Base-by-base conservation (phyloP, 306 rosid species). In the Styphnolobium japonicum region DNA sequence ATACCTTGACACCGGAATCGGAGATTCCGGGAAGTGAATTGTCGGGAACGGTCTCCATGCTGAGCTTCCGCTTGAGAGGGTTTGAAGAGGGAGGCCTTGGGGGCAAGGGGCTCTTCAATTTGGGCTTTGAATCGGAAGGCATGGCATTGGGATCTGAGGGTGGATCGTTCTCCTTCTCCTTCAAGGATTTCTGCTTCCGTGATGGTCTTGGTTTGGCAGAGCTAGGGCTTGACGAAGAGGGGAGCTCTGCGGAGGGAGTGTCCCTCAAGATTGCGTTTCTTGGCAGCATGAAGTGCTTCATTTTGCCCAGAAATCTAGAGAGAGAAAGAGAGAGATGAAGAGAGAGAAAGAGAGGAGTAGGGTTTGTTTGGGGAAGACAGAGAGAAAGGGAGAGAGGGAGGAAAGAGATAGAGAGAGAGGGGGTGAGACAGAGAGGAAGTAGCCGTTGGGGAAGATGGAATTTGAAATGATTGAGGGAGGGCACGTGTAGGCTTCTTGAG, bases 1-100 rank as follows among this genome's bases (percentile, higher is more conserved):
- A 51, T 65, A 93, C 99, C 97, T 93, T 90, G 23, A 96, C 99
- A 5, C 99, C 99, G 37, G 99, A 96, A 84, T 96, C 99, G 45
- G 89, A 87, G 43, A 75, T 4, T 14, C 89, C 90, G 0, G 85
- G 66, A 52, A 73, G 83, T 0, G 87, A 81, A 83, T 80, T 86
- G 25, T 96, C 96, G 7, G 81, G 51, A 27, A 84, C 71, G 3
- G 85, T 19, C 42, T 91, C 97, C 55, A 81, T 71, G 67, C 23
- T 63, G 61, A 96, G 98, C 91, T 96, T 96, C 79, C 99, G 89
- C 84, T 93, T 96, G 73, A 93, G 98, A 51, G 99, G 98, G 43
- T 93, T 96, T 10, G 91, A 87, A 49, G 97, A 73, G 1, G 97
- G 98, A 0, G 98, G 99, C 14, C 96, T 86, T 0, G 99, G 99